Evolutionary conservation across 306 rosid species (phyloP), one percentile per base, ranked within the genome.

Genomic region (Castanospermum australe): DNA sequence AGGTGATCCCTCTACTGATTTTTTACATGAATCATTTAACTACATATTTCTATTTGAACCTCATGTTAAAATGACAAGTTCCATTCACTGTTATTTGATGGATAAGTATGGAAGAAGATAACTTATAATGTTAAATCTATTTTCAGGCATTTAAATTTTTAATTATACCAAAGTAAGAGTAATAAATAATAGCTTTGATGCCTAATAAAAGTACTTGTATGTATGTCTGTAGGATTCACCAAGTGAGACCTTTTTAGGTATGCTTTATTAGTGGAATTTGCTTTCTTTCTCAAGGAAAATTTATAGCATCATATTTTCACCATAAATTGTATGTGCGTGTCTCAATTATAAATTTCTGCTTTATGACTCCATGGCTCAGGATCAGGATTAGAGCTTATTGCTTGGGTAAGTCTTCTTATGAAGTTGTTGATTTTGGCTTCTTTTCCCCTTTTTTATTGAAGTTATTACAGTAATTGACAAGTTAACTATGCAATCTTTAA

Each of bases 81-180:
- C 92, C 97, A 28, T 81, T 87, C 72, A 83, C 90, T 1, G 56
- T 71, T 90, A 48, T 74, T 84, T 88, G 85, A 88, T 85, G 88
- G 90, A 88, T 64, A 90, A 82, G 67, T 86, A 92, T 6, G 94
- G 97, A 62, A 83, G 97, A 72, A 85, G 87, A 22, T 89, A 91
- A 10, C 97, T 92, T 74, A 83, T 90, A 62, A 78, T 81, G 86
- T 94, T 90, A 73, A 73, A 67, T 39, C 36, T 77, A 6, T 18
- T 52, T 70, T 52, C 22, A 45, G 45, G 41, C 28, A 67, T 21
- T 22, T 22, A 63, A 9, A 13, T 20, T 36, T 15, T 65, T 61
- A 3, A 9, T 14, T 51, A 15, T 66, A 15, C 69, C 47, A 6
- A 41, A 41, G 36, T 21, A 56, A 42, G n/a, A 8, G 8, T n/a